Evolutionary conservation across 2,329 filamentous ascomycete species (phyloP).

Genomic region (Paraphoma sp.): DNA sequence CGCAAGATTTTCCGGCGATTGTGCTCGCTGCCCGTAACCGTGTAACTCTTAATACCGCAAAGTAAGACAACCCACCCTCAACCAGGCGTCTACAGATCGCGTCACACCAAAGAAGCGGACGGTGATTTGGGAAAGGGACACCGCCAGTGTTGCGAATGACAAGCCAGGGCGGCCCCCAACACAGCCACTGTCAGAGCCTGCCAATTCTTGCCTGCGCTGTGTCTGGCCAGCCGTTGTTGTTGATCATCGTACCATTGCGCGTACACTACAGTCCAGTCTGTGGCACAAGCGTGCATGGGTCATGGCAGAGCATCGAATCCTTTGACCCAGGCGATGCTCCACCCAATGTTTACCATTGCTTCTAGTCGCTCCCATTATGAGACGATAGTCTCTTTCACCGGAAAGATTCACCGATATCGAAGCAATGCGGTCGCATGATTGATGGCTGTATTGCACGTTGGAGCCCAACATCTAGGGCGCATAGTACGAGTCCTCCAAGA

Average conservation of each 20-base stretch:
- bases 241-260: slow-evolving; percentile 32
- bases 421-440: slow-evolving; percentile 14
- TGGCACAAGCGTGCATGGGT: slow-evolving; percentile 27
- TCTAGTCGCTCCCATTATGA: slow-evolving; percentile 20
- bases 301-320: slow-evolving; percentile 19
- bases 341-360: slow-evolving; percentile 27
- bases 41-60: slow-evolving; percentile 30
- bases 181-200: slow-evolving; percentile 26
- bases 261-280: slow-evolving; percentile 11
- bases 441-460: slow-evolving; percentile 22
- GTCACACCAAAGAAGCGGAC: slow-evolving; percentile 24
- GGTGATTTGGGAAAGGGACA: slow-evolving; percentile 17
- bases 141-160: slow-evolving; percentile 21
- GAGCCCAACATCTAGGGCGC: slow-evolving; percentile 38
- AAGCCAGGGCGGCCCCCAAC: slow-evolving; percentile 22
- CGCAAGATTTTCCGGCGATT: slow-evolving; percentile 14
- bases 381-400: slow-evolving; percentile 33
- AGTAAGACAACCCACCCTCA: slow-evolving; percentile 34
- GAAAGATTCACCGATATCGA: slow-evolving; percentile 22
- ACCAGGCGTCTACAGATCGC: slow-evolving; percentile 21
- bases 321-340: slow-evolving; percentile 19
- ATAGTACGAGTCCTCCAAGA: slow-evolving; percentile 14
- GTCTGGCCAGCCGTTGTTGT: slow-evolving; percentile 29
- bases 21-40: slow-evolving; percentile 27
- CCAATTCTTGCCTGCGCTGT: slow-evolving; percentile 21